Evolutionary conservation across 73 alveolate species (phyloP).

Genomic region (Paramecium pentaurelia): DNA sequence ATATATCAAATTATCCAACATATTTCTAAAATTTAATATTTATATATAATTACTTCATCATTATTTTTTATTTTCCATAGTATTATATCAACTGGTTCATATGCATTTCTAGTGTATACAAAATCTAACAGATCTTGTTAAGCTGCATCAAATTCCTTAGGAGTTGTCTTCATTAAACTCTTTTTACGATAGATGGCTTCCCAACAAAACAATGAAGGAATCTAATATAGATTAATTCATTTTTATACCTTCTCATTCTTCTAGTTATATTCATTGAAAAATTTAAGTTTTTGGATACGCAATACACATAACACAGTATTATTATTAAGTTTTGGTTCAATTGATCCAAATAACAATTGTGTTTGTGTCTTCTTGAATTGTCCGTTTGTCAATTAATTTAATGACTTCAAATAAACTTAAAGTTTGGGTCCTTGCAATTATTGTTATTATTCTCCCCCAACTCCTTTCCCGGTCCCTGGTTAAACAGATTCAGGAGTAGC

Average conservation of each 20-base stretch:
- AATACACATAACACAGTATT: slow-evolving; percentile 32
- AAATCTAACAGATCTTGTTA: slow-evolving; percentile 30
- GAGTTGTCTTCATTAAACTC: slow-evolving; percentile 7
- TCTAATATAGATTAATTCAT: neutral
- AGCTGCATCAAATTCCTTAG: slow-evolving; percentile 24
- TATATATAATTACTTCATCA: neutral
- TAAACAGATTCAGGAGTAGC: neutral
- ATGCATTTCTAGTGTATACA: neutral
- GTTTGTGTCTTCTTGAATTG: slow-evolving; percentile 32
- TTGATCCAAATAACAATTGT: slow-evolving; percentile 29
- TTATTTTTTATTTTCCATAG: slow-evolving; percentile 36
- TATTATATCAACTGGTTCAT: neutral
- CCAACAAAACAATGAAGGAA: slow-evolving; percentile 31
- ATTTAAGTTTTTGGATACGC: neutral
- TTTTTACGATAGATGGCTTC: neutral
- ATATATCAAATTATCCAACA: neutral
- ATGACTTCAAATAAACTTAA: slow-evolving; percentile 6
- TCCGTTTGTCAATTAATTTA: slow-evolving; percentile 6
- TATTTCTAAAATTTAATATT: neutral
- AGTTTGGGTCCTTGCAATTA: slow-evolving; percentile 33
- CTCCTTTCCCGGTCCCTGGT: neutral
- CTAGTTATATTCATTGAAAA: neutral
- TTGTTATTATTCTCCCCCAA: neutral
- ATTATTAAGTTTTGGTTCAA: neutral
- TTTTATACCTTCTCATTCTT: slow-evolving; percentile 33